phyloP scores from a whole-genome alignment of 73 alveolate species.

The Paramecium primaurelia region DNA sequence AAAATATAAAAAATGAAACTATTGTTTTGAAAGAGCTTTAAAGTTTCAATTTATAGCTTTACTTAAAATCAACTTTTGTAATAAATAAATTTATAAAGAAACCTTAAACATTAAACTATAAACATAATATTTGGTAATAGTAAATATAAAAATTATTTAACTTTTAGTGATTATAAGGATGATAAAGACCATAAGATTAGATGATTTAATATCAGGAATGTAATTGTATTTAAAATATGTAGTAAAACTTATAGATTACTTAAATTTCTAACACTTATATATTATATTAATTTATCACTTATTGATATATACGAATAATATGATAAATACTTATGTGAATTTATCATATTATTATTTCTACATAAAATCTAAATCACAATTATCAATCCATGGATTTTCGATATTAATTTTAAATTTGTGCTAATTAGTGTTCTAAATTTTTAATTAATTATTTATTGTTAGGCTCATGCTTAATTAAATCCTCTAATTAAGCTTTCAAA shows the following conservation, averaged over 20 bases:
- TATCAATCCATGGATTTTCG: background rate
- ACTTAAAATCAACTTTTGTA: too few species aligned
- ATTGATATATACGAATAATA: background rate
- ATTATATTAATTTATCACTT: too few species aligned
- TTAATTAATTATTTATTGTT: background rate
- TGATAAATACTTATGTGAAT: background rate
- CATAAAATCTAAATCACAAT: background rate
- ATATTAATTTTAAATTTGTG: background rate
- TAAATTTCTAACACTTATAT: too few species aligned
- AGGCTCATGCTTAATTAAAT: slow-evolving; percentile 9
- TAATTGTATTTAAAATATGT: too few species aligned
- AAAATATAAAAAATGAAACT: background rate
- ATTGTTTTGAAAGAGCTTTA: too few species aligned
- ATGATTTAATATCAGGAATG: too few species aligned
- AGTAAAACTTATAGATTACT: too few species aligned
- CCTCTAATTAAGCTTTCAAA: slow-evolving; percentile 18
- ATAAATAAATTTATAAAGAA: background rate
- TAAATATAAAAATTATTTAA: too few species aligned
- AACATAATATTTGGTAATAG: background rate
- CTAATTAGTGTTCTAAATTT: background rate
- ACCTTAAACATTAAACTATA: background rate
- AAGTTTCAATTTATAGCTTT: too few species aligned
- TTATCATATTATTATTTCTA: background rate
- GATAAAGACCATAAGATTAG: background rate
- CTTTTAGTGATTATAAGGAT: background rate